A percentile compares a stretch with the other conserved stretches of the same genome.
Evolutionary conservation across 2,329 filamentous ascomycete species (phyloP).

Genomic region (Penicillium olsonii): DNA sequence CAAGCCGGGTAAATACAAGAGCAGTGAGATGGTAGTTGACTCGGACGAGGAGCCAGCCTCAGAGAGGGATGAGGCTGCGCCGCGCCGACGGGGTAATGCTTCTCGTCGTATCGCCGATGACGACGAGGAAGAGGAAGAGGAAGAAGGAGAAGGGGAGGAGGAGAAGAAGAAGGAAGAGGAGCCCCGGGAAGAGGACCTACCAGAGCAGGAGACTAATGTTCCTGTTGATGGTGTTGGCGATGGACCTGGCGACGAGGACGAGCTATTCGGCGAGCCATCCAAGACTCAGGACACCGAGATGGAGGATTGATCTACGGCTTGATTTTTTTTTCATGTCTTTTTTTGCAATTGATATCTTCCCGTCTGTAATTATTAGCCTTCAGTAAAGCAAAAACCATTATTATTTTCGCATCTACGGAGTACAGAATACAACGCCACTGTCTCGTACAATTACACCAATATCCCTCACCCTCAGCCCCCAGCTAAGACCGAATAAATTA

Average conservation of each 20-base stretch:
- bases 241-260: constrained; percentile 35
- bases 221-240: constrained; percentile 2
- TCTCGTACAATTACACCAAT: neutral
- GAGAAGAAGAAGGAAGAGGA: constrained; percentile 50
- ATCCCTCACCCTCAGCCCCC: neutral
- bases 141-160: constrained; percentile 35
- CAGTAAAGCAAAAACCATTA: neutral
- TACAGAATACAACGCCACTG: neutral
- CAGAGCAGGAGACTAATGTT: neutral
- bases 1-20: constrained; percentile 72
- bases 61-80: constrained; percentile 40
- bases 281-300: constrained; percentile 37
- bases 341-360: constrained; percentile 1
- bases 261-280: constrained; percentile 36
- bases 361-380: constrained; percentile 1
- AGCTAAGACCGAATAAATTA: neutral
- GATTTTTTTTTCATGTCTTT: constrained; percentile 7
- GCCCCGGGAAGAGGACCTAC: constrained; percentile 32
- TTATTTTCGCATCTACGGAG: neutral
- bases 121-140: constrained; percentile 51
- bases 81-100: constrained; percentile 36
- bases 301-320: constrained; percentile 30
- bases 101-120: constrained; percentile 40
- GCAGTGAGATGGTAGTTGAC: constrained; percentile 77
- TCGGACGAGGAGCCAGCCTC: constrained; percentile 60